Evolutionary conservation across 2,329 filamentous ascomycete species (phyloP).

Genomic region (Drechslerella stenobrocha): DNA sequence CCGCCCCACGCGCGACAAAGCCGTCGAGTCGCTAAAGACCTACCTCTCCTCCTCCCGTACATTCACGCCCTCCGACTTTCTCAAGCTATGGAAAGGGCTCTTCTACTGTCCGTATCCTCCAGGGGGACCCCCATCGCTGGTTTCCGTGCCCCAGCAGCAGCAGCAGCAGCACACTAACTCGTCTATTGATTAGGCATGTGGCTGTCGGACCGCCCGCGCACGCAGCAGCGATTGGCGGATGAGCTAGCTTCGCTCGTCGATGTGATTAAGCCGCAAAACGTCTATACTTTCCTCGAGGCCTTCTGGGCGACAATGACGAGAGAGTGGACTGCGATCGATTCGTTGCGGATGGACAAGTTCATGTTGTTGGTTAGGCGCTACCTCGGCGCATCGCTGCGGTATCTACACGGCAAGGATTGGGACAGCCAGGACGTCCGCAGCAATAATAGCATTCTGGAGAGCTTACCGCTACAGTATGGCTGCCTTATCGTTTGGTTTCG

Average conservation of each 20-base stretch:
- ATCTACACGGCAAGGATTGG: slow-evolving; percentile 59
- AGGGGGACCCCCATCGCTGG: too few relatives aligned
- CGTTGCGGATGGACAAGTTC: slow-evolving; percentile 84
- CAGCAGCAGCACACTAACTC: slow-evolving; percentile 7
- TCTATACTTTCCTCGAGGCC: slow-evolving; percentile 60
- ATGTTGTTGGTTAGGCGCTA: slow-evolving; percentile 79
- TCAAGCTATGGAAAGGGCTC: slow-evolving; percentile 92
- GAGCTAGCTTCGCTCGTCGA: slow-evolving; percentile 69
- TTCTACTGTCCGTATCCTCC: slow-evolving; percentile 73
- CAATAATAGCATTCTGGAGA: slow-evolving; percentile 59
- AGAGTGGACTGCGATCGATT: slow-evolving; percentile 61
- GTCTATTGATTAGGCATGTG: slow-evolving; percentile 65
- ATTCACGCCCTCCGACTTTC: slow-evolving; percentile 70
- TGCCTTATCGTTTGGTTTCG: too few relatives aligned
- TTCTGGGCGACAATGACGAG: slow-evolving; percentile 62
- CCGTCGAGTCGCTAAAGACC: slow-evolving; percentile 73
- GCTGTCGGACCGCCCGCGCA: slow-evolving; percentile 87
- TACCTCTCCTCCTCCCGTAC: slow-evolving; percentile 68
- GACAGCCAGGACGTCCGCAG: slow-evolving; percentile 55
- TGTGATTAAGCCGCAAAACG: slow-evolving; percentile 49
- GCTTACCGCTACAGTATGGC: slow-evolving; percentile 57
- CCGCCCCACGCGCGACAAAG: slow-evolving; percentile 74
- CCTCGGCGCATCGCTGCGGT: slow-evolving; percentile 69
- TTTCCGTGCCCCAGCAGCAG: too few relatives aligned
- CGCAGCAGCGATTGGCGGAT: slow-evolving; percentile 78